These are phyloP conservation scores for Sporothrix variecibatus DNA, from an alignment of 2,329 filamentous ascomycete genomes.

Conservation along the genomic window DNA sequence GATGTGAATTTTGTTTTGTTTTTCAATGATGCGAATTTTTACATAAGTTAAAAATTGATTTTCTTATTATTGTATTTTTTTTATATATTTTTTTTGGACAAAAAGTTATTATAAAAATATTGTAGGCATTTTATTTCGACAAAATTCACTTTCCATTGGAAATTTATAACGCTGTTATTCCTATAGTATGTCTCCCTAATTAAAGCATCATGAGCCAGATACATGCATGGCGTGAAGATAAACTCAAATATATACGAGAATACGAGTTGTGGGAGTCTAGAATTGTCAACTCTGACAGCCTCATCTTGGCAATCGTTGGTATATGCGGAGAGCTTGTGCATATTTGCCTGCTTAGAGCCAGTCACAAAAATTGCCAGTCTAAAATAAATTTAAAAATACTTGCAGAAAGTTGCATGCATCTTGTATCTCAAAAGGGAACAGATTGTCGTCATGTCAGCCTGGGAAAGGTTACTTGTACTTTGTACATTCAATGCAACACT, in stretches of 20 bases:
- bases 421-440: background rate
- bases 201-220: too few species aligned
- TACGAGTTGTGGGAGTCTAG: background rate
- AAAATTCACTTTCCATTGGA: too few species aligned
- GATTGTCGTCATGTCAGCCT: background rate
- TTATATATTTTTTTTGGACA: background rate
- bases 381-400: too few species aligned
- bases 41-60: too few species aligned
- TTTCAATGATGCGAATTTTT: too few species aligned
- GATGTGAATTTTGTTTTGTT: background rate
- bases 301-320: background rate
- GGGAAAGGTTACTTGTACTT: background rate
- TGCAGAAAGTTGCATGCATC: background rate
- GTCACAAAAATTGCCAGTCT: background rate
- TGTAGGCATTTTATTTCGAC: too few species aligned
- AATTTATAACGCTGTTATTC: too few species aligned
- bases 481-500: background rate
- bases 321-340: background rate
- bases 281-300: background rate
- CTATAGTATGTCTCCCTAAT: too few species aligned
- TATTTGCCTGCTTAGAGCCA: background rate
- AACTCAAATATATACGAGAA: background rate
- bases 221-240: too few species aligned
- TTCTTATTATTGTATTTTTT: background rate
- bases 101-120: background rate